Base-by-base conservation (phyloP, 2,329 filamentous ascomycete genomes). In the Talaromyces albobiverticillius region DNA sequence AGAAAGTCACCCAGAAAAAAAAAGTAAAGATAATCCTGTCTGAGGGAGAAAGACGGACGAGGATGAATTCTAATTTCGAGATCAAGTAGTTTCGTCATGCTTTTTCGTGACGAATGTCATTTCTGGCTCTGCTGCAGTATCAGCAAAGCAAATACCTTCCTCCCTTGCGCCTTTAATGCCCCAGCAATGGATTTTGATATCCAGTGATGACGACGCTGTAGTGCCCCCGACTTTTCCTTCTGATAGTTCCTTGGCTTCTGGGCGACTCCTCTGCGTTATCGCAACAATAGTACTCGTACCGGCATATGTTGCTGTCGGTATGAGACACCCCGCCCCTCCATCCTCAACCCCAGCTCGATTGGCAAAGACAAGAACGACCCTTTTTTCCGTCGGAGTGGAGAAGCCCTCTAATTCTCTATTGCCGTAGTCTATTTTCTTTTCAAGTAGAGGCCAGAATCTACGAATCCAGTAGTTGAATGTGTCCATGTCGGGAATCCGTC, bases 391-490 rank as follows among this genome's bases (percentile, higher is more conserved):
- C 16, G 43, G 34, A n/a, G 45, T 22, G 9, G 57, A 60, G 16
- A 55, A 55, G 3, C 47, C 53, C 10, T 55, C 42, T 11, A 55
- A 16, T 11, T 41, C 32, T 25, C 49, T 56, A 5, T 55, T 59
- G 7, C 54, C 55, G 18, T 59, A 62, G 51, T 70, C 67, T 16
- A 64, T 52, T 26, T 54, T 62, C 50, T 64, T 64, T 34, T 65
- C 62, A n/a, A 78, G 55, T 8, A 79, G 64, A 1, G 83, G 83
- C 64, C 76, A 74, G 55, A 86, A 81, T 40, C 84, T 69, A 64
- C 81, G 77, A 18, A 86, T 68, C 84, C 84, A 87, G 64, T 86
- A 87, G 47, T 76, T 76, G 55, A 86, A 76, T 1, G 84, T 86
- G 60, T 82, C 79, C 64, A 81, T 69, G 60, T 86, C 83, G 3